Conservation (phyloP, 192 early-diverging fungal species). For the Coemansia pectinata region DNA sequence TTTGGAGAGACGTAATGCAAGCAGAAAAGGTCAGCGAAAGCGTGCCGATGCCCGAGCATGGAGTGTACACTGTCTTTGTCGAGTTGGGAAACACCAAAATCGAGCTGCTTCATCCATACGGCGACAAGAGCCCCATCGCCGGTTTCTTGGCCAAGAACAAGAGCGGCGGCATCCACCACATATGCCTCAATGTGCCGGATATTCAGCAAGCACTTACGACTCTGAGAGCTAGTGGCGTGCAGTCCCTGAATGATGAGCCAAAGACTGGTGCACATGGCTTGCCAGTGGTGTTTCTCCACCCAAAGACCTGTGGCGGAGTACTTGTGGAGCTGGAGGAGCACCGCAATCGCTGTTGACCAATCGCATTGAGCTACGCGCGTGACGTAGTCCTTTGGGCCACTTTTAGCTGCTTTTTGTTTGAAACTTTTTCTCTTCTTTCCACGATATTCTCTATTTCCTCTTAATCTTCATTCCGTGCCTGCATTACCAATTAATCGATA, state of each 20-base stretch:
- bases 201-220: slow-evolving; percentile 66
- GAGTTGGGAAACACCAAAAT: slow-evolving; percentile 86
- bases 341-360: slow-evolving; percentile 1
- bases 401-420: background rate
- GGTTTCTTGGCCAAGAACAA: slow-evolving; percentile 80
- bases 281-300: slow-evolving; percentile 80
- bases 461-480: background rate
- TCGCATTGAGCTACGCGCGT: background rate
- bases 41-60: slow-evolving; percentile 75
- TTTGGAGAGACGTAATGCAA: slow-evolving; percentile 70
- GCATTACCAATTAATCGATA: background rate
- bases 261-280: slow-evolving; percentile 83
- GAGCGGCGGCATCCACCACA: slow-evolving; percentile 80
- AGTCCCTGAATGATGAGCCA: slow-evolving; percentile 67
- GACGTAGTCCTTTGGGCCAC: background rate
- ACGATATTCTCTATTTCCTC: background rate
- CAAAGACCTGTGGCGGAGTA: slow-evolving; percentile 81
- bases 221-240: slow-evolving; percentile 63
- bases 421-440: background rate
- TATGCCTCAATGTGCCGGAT: slow-evolving; percentile 78
- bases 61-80: slow-evolving; percentile 85
- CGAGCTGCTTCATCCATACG: slow-evolving; percentile 74
- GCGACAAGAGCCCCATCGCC: slow-evolving; percentile 74
- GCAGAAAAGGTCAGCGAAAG: slow-evolving; percentile 69
- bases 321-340: slow-evolving; percentile 72